A percentile compares a stretch with the other conserved stretches of the same genome.
Evolutionary conservation across 768 basidiomycete genomes (phyloP).

Genomic region (Calvatia gigantea): DNA sequence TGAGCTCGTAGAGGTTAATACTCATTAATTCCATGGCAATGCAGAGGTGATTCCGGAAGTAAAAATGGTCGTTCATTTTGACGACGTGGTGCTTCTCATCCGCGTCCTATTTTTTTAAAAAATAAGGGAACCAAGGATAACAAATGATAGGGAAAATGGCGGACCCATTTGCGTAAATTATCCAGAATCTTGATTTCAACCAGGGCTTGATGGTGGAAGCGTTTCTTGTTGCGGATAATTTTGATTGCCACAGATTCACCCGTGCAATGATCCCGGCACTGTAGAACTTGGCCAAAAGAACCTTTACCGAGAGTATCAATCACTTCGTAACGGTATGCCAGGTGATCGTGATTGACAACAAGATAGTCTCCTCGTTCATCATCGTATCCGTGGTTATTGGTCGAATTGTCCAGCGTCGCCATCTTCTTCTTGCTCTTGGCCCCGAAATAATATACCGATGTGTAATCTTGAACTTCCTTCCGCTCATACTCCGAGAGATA

Average conservation of each 20-base stretch:
- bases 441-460: slow-evolving; percentile 80
- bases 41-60: slow-evolving; percentile 95
- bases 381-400: slow-evolving; percentile 93
- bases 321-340: slow-evolving; percentile 96
- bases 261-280: slow-evolving; percentile 92
- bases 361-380: slow-evolving; percentile 98
- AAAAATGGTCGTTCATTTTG: slow-evolving; percentile 98
- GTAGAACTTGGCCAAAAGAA: slow-evolving; percentile 95
- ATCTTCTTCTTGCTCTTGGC: slow-evolving; percentile 79
- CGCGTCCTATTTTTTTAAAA: slow-evolving; percentile 58
- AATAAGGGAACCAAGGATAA: not conserved
- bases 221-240: slow-evolving; percentile 98
- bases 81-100: slow-evolving; percentile 98
- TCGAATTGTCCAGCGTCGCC: slow-evolving; percentile 65
- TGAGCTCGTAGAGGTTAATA: slow-evolving; percentile 97
- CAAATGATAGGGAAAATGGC: slow-evolving; percentile 23
- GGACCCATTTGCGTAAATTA: slow-evolving; percentile 94
- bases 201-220: slow-evolving; percentile 96
- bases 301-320: slow-evolving; percentile 94
- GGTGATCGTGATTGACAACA: slow-evolving; percentile 86
- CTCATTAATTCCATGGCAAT: slow-evolving; percentile 98
- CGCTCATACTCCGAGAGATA: slow-evolving; percentile 85
- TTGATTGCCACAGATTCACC: slow-evolving; percentile 98
- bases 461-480: slow-evolving; percentile 87
- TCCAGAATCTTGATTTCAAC: slow-evolving; percentile 99